Base-by-base conservation (phyloP, 1,284 basidiomycete species). In the Moesziomyces globuligerus region DNA sequence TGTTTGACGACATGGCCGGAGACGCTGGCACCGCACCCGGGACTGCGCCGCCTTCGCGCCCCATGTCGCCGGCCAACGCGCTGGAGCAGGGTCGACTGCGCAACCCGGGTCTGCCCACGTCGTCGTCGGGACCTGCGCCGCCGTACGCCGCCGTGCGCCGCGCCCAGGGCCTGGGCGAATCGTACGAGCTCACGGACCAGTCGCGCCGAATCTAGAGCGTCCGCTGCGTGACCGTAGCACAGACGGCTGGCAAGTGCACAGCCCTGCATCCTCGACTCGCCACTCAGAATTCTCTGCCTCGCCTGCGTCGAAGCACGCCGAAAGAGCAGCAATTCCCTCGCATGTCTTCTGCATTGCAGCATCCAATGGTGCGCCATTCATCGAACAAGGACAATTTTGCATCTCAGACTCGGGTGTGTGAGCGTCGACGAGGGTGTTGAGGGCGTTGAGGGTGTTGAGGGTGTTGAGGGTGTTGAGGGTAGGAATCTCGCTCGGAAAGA, bases 41-140 rank as follows among this genome's bases (percentile, higher is more conserved):
- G 13, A 72, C 68, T 0, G 68, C 62, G 4, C 62, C 68, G 15
- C 53, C 62, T 18, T 72, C 68, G 28, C 53, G 68, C 7, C 62
- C 68, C 3, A 4, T 62, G n/a, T 67, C 62, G 36, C 68, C 68
- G 1, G 68, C 68, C 32, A 66, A 72, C 29, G 68, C 68, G 6
- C 51, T 72, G 9, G 68, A 72, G 37, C 68, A 72, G 32, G 68
- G 68, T 10, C 56, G 68, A 15, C 28, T 65, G 39, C 40, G 68
- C 17, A 52, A 43, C 44, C 50, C 61, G 1, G 66, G 68, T 21
- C n/a, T 71, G 36, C 61, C 68, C 15, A 7, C 52, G 7, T 49
- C 61, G 18, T 65, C 61, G 34, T 29, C 51, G 24, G 59, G 50
- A 17, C 54, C 66, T 4, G 60, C 68, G 1, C 68, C 68, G 1